Base-by-base conservation (phyloP, 2,329 filamentous ascomycete genomes). In the Colletotrichum nymphaeae region DNA sequence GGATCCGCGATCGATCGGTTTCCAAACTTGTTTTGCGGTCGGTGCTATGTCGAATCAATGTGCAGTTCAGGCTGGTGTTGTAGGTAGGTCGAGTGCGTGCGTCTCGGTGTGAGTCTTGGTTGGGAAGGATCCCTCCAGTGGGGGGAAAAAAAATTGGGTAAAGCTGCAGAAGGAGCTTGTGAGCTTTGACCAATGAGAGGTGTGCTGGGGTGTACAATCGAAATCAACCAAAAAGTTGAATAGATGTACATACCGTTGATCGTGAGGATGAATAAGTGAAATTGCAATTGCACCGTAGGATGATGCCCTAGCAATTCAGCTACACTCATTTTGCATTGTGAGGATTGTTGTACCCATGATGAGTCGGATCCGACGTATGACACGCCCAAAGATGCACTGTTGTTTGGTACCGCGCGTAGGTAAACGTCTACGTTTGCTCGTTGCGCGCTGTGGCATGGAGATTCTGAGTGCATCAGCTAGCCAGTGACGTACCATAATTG, bases 101-200 rank as follows among this genome's bases (percentile, higher is more conserved):
- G 8, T n/a, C 42, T 49, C 16, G 55, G 30, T 32, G 37, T 67
- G 63, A 67, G 53, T 60, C 42, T n/a, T 70, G 37, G 58, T 30
- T 30, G 22, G 28, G 4, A 68, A 56, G 22, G 62, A 53, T 63
- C 67, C 63, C 57, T 35, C 28, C 42, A 55, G 5, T 37, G 8
- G 7, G 14, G 24, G 14, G 14, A 16, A 57, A 65, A 64, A 65
- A 67, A 68, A 37, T 22, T 26, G 68, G 46, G 4, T 56, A n/a
- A 60, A 42, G 55, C 42, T 24, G 12, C 19, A 24, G 46, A 28
- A 55, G 63, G 52, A 64, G 52, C 57, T 62, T 56, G 57, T 3
- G 19, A 63, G 60, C 60, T 63, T 63, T 52, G 60, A 26, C 60
- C 60, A 63, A 63, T 63, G 35, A 14, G 46, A 35, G 60, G 30